Evolutionary conservation across 495 filamentous ascomycete species (phyloP), one percentile per base, ranked within the genome.

Genomic region (Hyphodiscus hymeniophilus): DNA sequence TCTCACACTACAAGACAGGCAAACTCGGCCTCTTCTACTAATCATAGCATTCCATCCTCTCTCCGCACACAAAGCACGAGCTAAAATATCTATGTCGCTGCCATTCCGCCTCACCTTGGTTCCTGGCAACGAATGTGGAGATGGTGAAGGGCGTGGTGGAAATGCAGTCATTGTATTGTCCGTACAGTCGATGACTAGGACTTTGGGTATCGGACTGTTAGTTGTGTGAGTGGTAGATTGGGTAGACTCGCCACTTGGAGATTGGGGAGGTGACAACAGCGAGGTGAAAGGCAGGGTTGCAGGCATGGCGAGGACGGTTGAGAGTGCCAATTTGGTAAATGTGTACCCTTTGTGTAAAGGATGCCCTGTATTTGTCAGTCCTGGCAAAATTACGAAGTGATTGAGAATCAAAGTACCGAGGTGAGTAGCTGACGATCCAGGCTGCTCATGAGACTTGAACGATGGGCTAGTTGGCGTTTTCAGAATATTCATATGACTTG

Each of bases 11-110:
- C 84, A 87, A 7, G 72, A 70, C 30, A 87, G 52, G 57, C 84
- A 87, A 0, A 75, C 79, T 52, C 79, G 68, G 40, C 78, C 74
- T 36, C 70, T 70, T 23, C 82, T 66, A 41, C 80, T 81, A 49
- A 89, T 76, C 40, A 89, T 52, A 13, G 82, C 83, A 60, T 85
- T 77, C 63, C 74, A 75, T 2, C 82, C 84, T 50, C 71, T 76
- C 48, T 83, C 74, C 2, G 82, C 77, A 55, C 84, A 89, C 61
- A 84, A 73, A 2, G 83, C 82, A 23, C 83, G 69, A 7, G 72
- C 81, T 32, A 87, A 70, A 2, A 84, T 74, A 63, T 85, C 81
- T 48, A 76, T 70, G 39, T 77, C 73, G 23, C 67, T 72, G 7
- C 74, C 68, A 53, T 64, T 77, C 60, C 64, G 16, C 7, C 33